Evolutionary conservation across 352 stramenopile species (phyloP), one percentile per base, ranked within the genome.

Genomic region (Phytophthora rubi): DNA sequence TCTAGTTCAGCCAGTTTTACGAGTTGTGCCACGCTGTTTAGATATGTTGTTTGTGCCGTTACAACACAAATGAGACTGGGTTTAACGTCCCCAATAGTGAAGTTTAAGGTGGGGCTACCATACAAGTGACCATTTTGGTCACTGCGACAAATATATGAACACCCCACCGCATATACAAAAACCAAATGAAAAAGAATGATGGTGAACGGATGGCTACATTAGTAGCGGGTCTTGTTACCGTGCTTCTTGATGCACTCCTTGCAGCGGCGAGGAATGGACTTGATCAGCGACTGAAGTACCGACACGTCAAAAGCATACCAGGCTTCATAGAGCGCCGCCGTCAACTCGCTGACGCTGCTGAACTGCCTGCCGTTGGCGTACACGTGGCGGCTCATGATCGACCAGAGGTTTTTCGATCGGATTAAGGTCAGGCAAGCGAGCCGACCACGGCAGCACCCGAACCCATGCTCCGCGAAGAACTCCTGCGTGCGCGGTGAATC

Each of bases 321-420:
- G 1, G 48, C 51, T 18, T 35, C 32, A 10, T 35, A 21, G 2
- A 54, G 2, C 1, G 52, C 52, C 1, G 10, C 37, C 4, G 23
- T 35, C 4, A 71, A 35, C 7, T 59, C 45, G 3, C 16, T 48
- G 12, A 60, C 32, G n/a, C 10, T 45, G 37, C 51, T 12, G 45
- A 44, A 61, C 53, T 58, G 47, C 13, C 30, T 64, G 2, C 57
- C 62, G 21, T 70, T 67, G 33, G 12, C 48, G 30, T 77, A 77
- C 0, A 77, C 53, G 6, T 12, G 4, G 1, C 59, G 37, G 6
- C 47, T 59, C 64, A 77, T 70, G 42, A 60, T 61, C 2, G 57
- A 39, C 65, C 59, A 77, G 1, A 77, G 15, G 15, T 77, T 70
- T 23, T 70, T 70, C 55, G 12, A 77, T 77, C 3, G 71, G 65